Evolutionary conservation across 1,284 basidiomycete species (phyloP).

Genomic region (Pyrrhoderma noxium): DNA sequence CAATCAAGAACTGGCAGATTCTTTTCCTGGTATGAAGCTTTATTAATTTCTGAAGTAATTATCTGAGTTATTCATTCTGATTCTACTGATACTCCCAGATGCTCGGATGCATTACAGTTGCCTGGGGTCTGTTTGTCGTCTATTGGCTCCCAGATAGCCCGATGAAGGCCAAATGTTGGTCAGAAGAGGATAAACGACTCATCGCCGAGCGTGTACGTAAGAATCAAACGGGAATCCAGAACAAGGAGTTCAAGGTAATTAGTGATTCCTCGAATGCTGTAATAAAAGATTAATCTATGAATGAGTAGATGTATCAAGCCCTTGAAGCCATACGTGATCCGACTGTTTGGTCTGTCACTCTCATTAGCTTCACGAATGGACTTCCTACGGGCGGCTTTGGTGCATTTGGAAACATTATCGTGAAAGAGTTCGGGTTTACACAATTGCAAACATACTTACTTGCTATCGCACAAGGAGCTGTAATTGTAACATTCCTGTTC

Average conservation of each 20-base stretch:
- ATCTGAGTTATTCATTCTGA: not conserved
- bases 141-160: slow-evolving; percentile 48
- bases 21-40: slow-evolving; percentile 35
- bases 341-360: slow-evolving; percentile 37
- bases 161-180: slow-evolving; percentile 42
- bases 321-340: slow-evolving; percentile 42
- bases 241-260: slow-evolving; percentile 42
- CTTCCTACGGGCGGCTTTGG: slow-evolving; percentile 47
- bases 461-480: slow-evolving; percentile 43
- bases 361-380: slow-evolving; percentile 46
- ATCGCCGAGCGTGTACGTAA: slow-evolving; percentile 48
- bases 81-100: slow-evolving; percentile 29
- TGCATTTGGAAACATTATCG: slow-evolving; percentile 45
- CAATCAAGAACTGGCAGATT: slow-evolving; percentile 46
- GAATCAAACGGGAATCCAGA: slow-evolving; percentile 50
- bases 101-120: slow-evolving; percentile 38
- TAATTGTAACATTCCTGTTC: slow-evolving; percentile 44
- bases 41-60: not conserved
- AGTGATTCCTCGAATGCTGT: no score
- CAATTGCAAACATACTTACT: slow-evolving; percentile 44
- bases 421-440: slow-evolving; percentile 42
- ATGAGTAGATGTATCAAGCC: not conserved
- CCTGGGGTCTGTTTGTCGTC: slow-evolving; percentile 42
- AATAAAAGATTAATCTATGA: not conserved
- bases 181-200: slow-evolving; percentile 41